These are phyloP conservation scores for Leishmania gerbilli DNA, from an alignment of 208 protist genomes.

Conservation along the genomic window DNA sequence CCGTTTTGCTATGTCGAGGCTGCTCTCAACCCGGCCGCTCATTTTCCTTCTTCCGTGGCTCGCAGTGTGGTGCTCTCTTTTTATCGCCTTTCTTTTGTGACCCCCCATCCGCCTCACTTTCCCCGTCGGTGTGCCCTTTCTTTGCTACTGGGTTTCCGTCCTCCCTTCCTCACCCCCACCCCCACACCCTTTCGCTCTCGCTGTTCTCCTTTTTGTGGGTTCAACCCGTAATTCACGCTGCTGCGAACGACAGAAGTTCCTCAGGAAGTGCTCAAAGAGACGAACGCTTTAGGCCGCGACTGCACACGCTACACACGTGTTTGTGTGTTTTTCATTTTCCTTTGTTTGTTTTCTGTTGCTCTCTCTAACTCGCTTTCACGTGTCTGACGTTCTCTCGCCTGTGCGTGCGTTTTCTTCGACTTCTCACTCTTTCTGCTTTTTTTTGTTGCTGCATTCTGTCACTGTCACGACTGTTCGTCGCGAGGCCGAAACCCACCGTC, in stretches of 20 bases:
- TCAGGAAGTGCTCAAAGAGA: background rate
- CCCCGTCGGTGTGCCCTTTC: background rate
- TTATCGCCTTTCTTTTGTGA: background rate
- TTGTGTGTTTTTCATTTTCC: background rate
- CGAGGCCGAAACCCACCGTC: constrained; percentile 7
- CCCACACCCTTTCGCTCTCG: background rate
- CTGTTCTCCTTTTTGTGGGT: background rate
- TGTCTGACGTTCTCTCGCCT: background rate
- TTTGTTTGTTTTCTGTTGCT: background rate
- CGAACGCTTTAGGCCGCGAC: background rate
- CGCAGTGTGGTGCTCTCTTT: background rate
- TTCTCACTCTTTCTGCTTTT: constrained; percentile 5
- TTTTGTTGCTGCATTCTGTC: constrained; percentile 10
- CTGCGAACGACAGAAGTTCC: background rate
- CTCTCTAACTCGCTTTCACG: background rate
- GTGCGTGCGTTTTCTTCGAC: background rate
- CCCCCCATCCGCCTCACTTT: background rate
- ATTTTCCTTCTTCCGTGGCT: background rate
- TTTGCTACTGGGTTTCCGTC: background rate
- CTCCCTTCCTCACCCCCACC: background rate
- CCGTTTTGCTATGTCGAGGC: background rate
- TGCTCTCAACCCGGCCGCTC: background rate
- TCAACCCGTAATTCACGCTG: background rate
- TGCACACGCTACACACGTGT: background rate
- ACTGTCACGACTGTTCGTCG: background rate